Conservation (phyloP, 371 early-diverging fungal species). For the Haplosporangium sp. region DNA sequence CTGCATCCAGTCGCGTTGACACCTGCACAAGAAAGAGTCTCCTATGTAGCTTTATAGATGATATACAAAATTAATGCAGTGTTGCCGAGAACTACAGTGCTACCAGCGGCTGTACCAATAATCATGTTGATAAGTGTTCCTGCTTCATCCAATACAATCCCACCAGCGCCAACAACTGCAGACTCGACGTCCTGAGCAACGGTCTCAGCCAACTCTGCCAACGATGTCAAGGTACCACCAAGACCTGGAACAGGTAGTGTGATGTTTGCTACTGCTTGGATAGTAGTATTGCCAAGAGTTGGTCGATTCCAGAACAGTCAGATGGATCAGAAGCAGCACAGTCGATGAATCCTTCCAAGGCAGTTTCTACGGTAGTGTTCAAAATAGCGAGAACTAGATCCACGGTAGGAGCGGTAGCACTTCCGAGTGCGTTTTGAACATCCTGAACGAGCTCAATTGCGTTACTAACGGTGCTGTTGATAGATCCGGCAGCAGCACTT, state of each 20-base stretch:
- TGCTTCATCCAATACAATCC: neutral
- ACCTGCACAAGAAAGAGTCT: slow-evolving; percentile 9
- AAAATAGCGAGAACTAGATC: neutral
- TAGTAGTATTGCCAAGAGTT: neutral
- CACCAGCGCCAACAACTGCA: neutral
- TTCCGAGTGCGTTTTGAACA: neutral
- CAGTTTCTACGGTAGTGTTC: neutral
- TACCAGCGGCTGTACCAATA: neutral
- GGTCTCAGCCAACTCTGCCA: neutral
- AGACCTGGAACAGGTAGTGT: neutral
- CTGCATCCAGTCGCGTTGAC: slow-evolving; percentile 8
- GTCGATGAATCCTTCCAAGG: neutral
- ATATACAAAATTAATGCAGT: neutral
- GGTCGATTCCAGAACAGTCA: neutral
- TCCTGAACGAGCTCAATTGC: neutral
- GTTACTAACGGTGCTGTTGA: neutral
- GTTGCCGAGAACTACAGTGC: neutral
- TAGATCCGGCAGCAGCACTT: neutral
- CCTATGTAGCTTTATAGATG: neutral
- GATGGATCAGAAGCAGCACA: neutral
- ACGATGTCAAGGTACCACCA: neutral
- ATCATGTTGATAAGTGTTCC: slow-evolving; percentile 11
- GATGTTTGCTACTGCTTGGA: neutral
- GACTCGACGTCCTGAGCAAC: neutral
- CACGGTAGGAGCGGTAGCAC: neutral